Evolutionary conservation across 1,139 yeast genomes (phyloP), one percentile per base, ranked within the genome.

Genomic region (Debaryomycetaceae sp.): DNA sequence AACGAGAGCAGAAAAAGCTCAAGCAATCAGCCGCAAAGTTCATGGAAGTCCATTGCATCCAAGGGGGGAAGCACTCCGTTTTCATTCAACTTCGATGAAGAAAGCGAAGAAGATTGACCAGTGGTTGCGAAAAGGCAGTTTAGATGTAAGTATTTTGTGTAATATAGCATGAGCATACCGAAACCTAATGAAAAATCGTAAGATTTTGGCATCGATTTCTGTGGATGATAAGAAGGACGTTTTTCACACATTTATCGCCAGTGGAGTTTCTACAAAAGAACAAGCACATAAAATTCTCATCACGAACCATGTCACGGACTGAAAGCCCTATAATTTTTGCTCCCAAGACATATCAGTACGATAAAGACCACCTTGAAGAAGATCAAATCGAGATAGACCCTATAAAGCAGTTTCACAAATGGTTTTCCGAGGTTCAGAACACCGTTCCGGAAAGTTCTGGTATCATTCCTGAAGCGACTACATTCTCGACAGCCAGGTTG

Each of bases 331-430:
- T 71, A 39, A 69, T 74, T 42, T 73, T 88, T 64, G 96, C 97
- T 4, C 97, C 97, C 20, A 79, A 84, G 53, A 89, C 98, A 0
- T 87, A 87, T 55, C 98, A 93, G 64, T 93, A 91, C 64, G 83
- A 83, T 46, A 85, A 87, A 60, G 81, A 75, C 38, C 75, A 78
- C 17, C 69, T 93, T 44, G 72, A 75, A 42, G 83, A 80, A 45
- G 47, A 62, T 0, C 81, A 86, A 14, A 67, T 91, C 11, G 63
- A 62, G 24, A 39, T 59, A 5, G 78, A 79, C 52, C 99, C 99
- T 24, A 80, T 87, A 34, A 72, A 67, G 20, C 96, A 88, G 63
- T 93, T 91, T 69, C 78, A 83, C 50, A 64, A 68, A 45, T 93
- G 99, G 99, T 93, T 87, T 61, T 70, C 80, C 24, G 89, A 88